A percentile compares a stretch with the other conserved stretches of the same genome.
These are phyloP conservation scores for Cladosporium sp. DNA, from an alignment of 2,329 filamentous ascomycete species.

Conservation along the genomic window DNA sequence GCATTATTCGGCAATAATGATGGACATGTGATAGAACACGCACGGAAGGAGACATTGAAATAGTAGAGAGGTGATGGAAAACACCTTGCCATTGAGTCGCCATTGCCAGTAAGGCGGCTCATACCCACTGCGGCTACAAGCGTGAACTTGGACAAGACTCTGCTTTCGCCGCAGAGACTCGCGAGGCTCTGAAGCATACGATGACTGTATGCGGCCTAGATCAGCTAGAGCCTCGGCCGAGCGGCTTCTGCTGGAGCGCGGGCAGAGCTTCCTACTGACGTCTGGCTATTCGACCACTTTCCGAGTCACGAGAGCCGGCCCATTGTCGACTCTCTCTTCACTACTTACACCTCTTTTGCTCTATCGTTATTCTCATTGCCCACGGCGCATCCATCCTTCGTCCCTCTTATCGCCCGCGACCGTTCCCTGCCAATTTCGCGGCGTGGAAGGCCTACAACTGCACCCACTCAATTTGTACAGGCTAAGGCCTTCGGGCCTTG, in stretches of 20 bases:
- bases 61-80: not conserved
- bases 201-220: not conserved
- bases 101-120: not conserved
- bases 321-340: not conserved
- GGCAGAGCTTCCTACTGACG: constrained; percentile 12
- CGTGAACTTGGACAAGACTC: not conserved
- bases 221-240: constrained; percentile 8
- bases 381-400: not conserved
- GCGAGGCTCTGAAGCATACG: not conserved
- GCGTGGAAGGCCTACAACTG: not conserved
- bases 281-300: not conserved
- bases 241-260: not conserved
- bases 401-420: not conserved
- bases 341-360: not conserved
- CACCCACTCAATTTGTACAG: not conserved
- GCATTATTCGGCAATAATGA: not conserved
- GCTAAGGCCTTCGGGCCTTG: constrained; percentile 19
- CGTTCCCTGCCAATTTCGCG: not conserved
- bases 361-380: not conserved
- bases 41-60: not conserved
- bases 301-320: constrained; percentile 6
- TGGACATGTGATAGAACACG: not conserved
- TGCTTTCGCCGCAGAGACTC: not conserved
- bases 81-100: not conserved
- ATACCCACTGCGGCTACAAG: not conserved